phyloP scores from a whole-genome alignment of 176 grass and related monocot species.

The Stipa capillata region DNA sequence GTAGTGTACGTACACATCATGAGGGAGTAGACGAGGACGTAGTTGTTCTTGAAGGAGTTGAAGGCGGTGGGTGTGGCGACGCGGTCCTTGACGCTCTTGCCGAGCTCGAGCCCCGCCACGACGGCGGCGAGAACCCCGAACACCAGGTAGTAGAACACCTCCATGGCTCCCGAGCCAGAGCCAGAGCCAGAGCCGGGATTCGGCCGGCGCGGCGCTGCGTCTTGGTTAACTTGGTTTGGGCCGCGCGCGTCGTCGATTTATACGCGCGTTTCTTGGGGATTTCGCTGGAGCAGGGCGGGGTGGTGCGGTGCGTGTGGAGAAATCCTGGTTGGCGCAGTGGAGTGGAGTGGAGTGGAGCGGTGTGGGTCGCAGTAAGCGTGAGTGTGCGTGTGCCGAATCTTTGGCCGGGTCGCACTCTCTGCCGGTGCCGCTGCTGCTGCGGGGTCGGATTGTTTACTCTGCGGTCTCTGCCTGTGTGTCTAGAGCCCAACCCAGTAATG shows the following conservation, averaged over 20 bases:
- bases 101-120: constrained; percentile 73
- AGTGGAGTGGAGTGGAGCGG: neutral
- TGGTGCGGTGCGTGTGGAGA: neutral
- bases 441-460: neutral
- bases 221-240: neutral
- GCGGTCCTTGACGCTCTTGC: constrained; percentile 82
- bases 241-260: constrained; percentile 18
- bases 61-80: constrained; percentile 66
- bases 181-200: neutral
- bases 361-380: neutral
- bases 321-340: neutral
- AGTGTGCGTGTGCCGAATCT: constrained; percentile 34
- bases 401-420: constrained; percentile 24
- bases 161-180: constrained; percentile 31
- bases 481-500: neutral
- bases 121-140: constrained; percentile 61
- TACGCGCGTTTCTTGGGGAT: neutral
- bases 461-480: rapidly evolving
- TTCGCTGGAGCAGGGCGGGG: neutral
- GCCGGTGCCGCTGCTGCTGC: neutral
- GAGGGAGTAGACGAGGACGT: constrained; percentile 96
- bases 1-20: constrained; percentile 60
- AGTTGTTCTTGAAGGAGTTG: constrained; percentile 98
- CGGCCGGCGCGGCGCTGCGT: neutral
- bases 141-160: constrained; percentile 79